Evolutionary conservation across 202 grass and related monocot genomes (phyloP).

Genomic region (Cymbopogon flexuosus): DNA sequence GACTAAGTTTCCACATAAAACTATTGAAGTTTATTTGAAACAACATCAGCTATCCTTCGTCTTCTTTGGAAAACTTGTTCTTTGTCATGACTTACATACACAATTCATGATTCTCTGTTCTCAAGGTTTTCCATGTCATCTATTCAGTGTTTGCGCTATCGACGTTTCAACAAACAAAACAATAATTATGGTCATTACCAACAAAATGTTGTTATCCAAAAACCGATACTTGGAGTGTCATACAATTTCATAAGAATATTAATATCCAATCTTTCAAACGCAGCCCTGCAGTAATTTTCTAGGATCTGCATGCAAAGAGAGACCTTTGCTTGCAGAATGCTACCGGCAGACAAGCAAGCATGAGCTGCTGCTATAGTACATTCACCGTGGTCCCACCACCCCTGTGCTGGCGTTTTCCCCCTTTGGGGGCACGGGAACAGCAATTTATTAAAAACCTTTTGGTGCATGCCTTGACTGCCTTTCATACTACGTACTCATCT

Average conservation of each 20-base stretch:
- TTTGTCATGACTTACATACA: neutral
- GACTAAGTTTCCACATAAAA: neutral
- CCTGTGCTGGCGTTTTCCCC: neutral
- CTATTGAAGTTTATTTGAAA: neutral
- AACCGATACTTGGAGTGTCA: neutral
- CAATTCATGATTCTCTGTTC: neutral
- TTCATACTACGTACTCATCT: neutral
- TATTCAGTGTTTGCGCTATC: neutral
- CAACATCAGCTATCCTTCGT: no score
- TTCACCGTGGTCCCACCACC: slow-evolving; percentile 30
- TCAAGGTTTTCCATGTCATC: neutral
- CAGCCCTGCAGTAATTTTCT: neutral
- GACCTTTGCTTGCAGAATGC: slow-evolving; percentile 8
- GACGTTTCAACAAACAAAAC: neutral
- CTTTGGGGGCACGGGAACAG: slow-evolving; percentile 16
- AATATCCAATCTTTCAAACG: neutral
- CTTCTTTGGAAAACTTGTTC: neutral
- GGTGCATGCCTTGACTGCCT: slow-evolving; percentile 20
- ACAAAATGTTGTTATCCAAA: no score
- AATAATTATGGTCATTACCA: neutral
- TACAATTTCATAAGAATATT: neutral
- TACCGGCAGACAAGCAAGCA: neutral
- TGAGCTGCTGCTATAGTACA: slow-evolving; percentile 32
- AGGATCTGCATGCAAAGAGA: neutral
- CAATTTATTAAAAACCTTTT: slow-evolving; percentile 19